Evolutionary conservation across 169 alveolate species (phyloP), one percentile per base, ranked within the genome.

Genomic region (Eimeria praecox): DNA sequence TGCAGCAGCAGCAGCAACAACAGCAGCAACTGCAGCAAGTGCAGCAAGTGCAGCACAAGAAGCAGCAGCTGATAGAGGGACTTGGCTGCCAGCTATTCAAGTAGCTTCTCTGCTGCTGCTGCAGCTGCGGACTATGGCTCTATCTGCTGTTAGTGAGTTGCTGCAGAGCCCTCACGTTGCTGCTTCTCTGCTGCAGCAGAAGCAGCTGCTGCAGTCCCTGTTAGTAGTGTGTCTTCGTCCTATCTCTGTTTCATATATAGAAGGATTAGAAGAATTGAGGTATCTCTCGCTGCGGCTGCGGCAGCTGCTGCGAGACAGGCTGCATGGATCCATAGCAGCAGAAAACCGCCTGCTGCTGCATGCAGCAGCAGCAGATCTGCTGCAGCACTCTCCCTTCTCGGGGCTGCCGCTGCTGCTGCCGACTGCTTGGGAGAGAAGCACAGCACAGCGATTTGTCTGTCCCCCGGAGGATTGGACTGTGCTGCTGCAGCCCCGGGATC

Each of bases 111-210:
- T 77, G 73, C 56, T 94, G 71, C 95, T 80, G 96, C 80, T 56
- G 95, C 95, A 94, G 80, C 80, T 90, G 56, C 94, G 95, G 44
- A 96, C 95, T 5, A 78, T 91, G 82, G 91, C 96, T n/a, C 24
- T 95, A 35, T 59, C 96, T 1, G 97, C 97, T 8, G 82, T 89
- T 6, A 94, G 93, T 38, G 96, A 93, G 90, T 33, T 88, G 92
- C 64, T 96, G 52, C 95, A 90, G 86, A 75, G 91, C 38, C 83
- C 78, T 8, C 95, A 56, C 4, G 95, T 92, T 35, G 95, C 78
- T n/a, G 85, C 83, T 27, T 85, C 82, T 8, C 77, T 92, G 87
- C 80, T 92, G 66, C 95, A 14, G 71, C 82, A 59, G 86, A 85
- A 78, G 73, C 92, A 49, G 92, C 92, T 92, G 73, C 86, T 80